Evolutionary conservation across 805 yeast genomes (phyloP).

Genomic region (Wickerhamomyces canadensis): DNA sequence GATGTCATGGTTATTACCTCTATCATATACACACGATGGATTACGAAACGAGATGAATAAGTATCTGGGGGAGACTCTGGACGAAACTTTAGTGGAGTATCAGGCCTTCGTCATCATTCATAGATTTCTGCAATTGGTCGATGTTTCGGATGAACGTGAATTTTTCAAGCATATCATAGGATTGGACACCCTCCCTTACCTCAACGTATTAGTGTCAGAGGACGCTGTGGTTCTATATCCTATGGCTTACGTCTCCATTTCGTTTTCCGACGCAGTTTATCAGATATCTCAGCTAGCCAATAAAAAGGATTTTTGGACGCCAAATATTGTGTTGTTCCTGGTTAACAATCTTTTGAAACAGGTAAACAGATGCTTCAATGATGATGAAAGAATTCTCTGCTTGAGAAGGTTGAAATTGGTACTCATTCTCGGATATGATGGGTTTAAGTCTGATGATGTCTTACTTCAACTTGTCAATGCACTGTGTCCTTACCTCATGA

Average conservation of each 20-base stretch:
- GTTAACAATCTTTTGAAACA: constrained; percentile 27
- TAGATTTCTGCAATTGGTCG: constrained; percentile 35
- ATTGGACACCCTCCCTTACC: background rate
- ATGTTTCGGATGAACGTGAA: constrained; percentile 29
- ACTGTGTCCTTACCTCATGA: constrained; percentile 14
- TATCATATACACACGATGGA: constrained; percentile 38
- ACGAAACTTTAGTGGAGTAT: constrained; percentile 10
- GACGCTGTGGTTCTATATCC: constrained; percentile 7
- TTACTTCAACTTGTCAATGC: constrained; percentile 13
- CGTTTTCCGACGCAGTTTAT: constrained; percentile 12
- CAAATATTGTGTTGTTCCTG: constrained; percentile 32
- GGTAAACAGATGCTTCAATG: constrained; percentile 19
- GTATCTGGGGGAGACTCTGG: constrained; percentile 11
- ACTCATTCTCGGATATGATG: constrained; percentile 22
- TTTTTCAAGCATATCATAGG: constrained; percentile 14
- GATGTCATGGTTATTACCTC: constrained; percentile 35
- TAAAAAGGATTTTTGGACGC: constrained; percentile 29
- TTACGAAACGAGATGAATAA: constrained; percentile 28
- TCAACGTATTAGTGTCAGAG: constrained; percentile 1
- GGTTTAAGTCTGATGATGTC: constrained; percentile 16
- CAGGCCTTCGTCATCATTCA: constrained; percentile 29
- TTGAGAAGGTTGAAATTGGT: constrained; percentile 36
- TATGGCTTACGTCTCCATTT: constrained; percentile 5
- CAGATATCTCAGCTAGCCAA: constrained; percentile 7
- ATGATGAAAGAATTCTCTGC: constrained; percentile 19